Percentiles rank a stretch among this genome's conserved stretches.
These are phyloP conservation scores for Saturnispora diversa DNA, from an alignment of 805 yeast species.

Conservation along the genomic window DNA sequence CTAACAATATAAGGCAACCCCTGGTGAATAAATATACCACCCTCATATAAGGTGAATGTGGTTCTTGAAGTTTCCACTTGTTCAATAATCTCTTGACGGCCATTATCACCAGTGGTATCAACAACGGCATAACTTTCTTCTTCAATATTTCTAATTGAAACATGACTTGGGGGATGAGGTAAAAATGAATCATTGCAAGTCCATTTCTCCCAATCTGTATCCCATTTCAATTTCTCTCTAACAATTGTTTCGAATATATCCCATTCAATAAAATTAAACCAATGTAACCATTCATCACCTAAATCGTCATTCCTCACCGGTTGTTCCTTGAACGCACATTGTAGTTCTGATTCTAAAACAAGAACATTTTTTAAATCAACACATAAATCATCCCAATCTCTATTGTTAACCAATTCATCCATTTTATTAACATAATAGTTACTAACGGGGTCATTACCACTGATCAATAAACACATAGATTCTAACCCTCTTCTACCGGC, in stretches of 20 bases:
- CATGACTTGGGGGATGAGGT: conserved; percentile 76
- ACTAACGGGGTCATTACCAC: conserved; percentile 77
- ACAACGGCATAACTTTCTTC: conserved; percentile 82
- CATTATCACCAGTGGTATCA: conserved; percentile 71
- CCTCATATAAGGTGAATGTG: conserved; percentile 81
- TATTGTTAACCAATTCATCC: conserved; percentile 40
- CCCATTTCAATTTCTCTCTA: conserved; percentile 33
- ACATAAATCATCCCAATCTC: conserved; percentile 49
- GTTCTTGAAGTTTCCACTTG: conserved; percentile 84
- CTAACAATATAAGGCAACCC: conserved; percentile 83
- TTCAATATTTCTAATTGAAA: conserved; percentile 76
- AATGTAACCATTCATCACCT: conserved; percentile 16
- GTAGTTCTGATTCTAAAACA: conserved; percentile 75
- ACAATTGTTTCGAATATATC: conserved; percentile 19
- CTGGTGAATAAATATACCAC: conserved; percentile 91
- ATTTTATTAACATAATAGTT: conserved; percentile 74
- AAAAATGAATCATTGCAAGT: conserved; percentile 51
- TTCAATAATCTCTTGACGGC: conserved; percentile 71
- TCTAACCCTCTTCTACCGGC: conserved; percentile 88
- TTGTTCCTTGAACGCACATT: conserved; percentile 67
- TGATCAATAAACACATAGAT: conserved; percentile 77
- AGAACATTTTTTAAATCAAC: conserved; percentile 53
- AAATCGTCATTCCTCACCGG: conserved; percentile 44
- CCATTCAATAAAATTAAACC: conserved; percentile 17
- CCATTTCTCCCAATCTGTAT: conserved; percentile 38